Evolutionary conservation across 1,139 yeast species (phyloP).

Genomic region (Pichia sp.): DNA sequence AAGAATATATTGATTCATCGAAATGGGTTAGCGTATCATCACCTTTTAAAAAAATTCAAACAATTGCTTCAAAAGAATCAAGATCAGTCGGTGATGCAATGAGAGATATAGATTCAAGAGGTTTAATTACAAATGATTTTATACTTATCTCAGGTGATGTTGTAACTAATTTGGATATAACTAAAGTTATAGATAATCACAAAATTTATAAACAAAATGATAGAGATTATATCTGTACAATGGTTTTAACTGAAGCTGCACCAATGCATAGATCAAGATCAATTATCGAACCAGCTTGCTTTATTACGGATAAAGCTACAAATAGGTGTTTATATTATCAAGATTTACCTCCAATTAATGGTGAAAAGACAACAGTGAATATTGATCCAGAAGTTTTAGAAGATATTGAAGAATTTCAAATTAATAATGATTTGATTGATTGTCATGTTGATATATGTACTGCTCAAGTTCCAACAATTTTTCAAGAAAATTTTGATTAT

Average conservation of each 20-base stretch:
- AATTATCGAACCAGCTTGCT: constrained; percentile 74
- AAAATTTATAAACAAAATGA: constrained; percentile 62
- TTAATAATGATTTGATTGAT: constrained; percentile 89
- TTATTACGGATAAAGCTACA: constrained; percentile 66
- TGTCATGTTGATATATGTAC: constrained; percentile 95
- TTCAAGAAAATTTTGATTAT: constrained; percentile 94
- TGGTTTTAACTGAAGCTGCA: constrained; percentile 82
- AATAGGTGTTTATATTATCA: constrained; percentile 80
- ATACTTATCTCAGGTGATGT: constrained; percentile 89
- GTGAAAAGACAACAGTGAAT: constrained; percentile 38
- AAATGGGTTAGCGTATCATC: constrained; percentile 71
- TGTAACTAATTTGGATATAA: constrained; percentile 80
- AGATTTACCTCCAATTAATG: constrained; percentile 58
- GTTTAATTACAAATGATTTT: constrained; percentile 83
- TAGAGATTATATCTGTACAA: constrained; percentile 86
- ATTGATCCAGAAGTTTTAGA: constrained; percentile 83
- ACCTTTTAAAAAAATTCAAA: constrained; percentile 69
- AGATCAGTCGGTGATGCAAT: constrained; percentile 94
- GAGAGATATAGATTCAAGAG: constrained; percentile 90
- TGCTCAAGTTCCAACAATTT: constrained; percentile 89
- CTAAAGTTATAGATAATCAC: constrained; percentile 66
- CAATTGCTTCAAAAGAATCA: constrained; percentile 80
- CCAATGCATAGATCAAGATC: constrained; percentile 82
- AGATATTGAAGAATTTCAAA: constrained; percentile 65
- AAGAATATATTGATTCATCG: constrained; percentile 70